These are phyloP conservation scores for Annulohypoxylon stygium DNA, from an alignment of 495 filamentous ascomycete species.

Conservation along the genomic window DNA sequence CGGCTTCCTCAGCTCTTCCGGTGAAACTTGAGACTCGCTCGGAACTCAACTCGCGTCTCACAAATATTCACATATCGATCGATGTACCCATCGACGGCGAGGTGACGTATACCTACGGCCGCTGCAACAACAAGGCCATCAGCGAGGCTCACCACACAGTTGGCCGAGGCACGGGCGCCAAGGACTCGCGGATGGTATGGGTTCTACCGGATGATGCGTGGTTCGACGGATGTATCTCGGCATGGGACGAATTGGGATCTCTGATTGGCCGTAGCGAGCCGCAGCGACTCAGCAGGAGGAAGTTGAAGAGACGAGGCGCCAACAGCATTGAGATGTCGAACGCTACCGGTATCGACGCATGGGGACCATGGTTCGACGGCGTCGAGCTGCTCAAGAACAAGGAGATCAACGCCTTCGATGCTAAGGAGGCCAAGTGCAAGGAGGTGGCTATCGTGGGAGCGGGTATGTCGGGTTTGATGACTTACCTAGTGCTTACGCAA, in stretches of 20 bases:
- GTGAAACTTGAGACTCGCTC: constrained; percentile 55
- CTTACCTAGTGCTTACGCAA: constrained; percentile 56
- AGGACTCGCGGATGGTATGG: constrained; percentile 64
- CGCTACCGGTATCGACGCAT: constrained; percentile 66
- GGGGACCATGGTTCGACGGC: constrained; percentile 78
- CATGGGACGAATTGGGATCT: constrained; percentile 57
- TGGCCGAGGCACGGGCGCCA: constrained; percentile 29
- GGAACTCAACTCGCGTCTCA: constrained; percentile 57
- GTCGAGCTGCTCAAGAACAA: constrained; percentile 71
- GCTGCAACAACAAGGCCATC: constrained; percentile 43
- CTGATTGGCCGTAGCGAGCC: constrained; percentile 62
- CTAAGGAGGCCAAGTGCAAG: constrained; percentile 66
- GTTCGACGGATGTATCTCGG: constrained; percentile 65
- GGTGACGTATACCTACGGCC: constrained; percentile 59
- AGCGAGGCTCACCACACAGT: constrained; percentile 54
- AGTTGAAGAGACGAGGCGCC: constrained; percentile 49
- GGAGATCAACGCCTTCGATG: constrained; percentile 65
- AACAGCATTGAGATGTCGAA: constrained; percentile 61
- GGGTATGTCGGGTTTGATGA: constrained; percentile 77
- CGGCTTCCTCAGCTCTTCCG: constrained; percentile 42
- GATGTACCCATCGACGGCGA: constrained; percentile 44
- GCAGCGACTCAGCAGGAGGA: constrained; percentile 50
- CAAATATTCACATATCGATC: constrained; percentile 60
- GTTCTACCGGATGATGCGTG: constrained; percentile 61
- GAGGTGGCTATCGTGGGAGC: constrained; percentile 74